Percentiles rank a stretch among this genome's conserved stretches.
Conservation (phyloP, 257 asterid species). For the Striga asiatica region DNA sequence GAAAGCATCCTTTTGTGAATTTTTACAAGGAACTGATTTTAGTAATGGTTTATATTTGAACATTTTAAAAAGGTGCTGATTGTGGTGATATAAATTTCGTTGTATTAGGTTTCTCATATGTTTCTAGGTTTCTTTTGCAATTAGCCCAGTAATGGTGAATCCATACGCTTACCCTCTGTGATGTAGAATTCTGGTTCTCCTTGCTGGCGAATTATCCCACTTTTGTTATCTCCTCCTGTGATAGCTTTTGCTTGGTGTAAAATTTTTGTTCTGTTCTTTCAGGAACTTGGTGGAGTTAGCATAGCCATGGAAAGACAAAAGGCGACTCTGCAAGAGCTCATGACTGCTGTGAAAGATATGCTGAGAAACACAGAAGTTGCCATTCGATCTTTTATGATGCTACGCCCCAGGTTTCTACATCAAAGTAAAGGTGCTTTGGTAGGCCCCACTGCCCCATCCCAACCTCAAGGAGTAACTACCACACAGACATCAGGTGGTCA, state of each 20-base stretch:
- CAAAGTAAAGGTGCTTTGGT: conserved; percentile 41
- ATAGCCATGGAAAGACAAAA: conserved; percentile 80
- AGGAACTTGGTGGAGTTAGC: conserved; percentile 91
- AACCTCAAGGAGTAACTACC: conserved; percentile 44
- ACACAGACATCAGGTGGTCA: conserved; percentile 48
- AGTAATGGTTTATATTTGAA: conserved; percentile 2
- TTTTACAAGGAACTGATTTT: conserved; percentile 7
- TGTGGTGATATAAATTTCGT: neutral
- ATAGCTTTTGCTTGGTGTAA: neutral
- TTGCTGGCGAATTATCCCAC: neutral
- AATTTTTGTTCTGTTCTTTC: conserved; percentile 2
- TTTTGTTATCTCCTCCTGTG: neutral
- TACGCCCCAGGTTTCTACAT: conserved; percentile 76
- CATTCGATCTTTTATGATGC: conserved; percentile 86
- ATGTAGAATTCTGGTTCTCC: too few relatives aligned
- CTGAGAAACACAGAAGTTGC: conserved; percentile 84
- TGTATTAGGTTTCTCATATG: neutral
- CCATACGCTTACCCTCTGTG: too few relatives aligned
- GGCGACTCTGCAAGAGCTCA: conserved; percentile 66
- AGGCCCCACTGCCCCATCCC: conserved; percentile 46
- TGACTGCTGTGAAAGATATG: conserved; percentile 74
- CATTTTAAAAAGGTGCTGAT: neutral
- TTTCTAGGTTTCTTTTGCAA: neutral
- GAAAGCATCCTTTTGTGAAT: too few relatives aligned
- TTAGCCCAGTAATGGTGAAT: neutral